Evolutionary conservation across 139 green algal genomes (phyloP).

Genomic region (Chlorella vulgaris): DNA sequence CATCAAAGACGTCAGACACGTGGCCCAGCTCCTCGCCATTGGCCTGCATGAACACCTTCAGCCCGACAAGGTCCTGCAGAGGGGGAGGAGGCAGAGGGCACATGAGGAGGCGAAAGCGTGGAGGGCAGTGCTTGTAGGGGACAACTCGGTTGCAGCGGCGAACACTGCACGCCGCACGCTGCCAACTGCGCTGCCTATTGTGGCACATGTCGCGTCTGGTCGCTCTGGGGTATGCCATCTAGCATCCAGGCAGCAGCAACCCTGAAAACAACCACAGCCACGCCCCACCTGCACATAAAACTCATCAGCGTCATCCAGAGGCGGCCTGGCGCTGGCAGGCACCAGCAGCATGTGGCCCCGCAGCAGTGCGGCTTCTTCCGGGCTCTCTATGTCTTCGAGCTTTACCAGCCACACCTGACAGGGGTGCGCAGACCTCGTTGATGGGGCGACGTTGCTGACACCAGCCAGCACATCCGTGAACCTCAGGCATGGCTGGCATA

Average conservation of each 20-base stretch:
- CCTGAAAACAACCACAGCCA: not conserved
- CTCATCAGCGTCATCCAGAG: conserved; percentile 58
- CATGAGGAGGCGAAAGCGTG: not conserved
- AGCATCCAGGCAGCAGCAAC: too few relatives aligned
- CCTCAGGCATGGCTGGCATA: too few relatives aligned
- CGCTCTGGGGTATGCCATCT: too few relatives aligned
- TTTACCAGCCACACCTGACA: conserved; percentile 57
- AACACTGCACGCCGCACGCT: too few relatives aligned
- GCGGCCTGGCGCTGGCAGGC: conserved; percentile 12
- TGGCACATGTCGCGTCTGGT: too few relatives aligned
- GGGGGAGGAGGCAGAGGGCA: not conserved
- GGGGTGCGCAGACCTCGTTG: not conserved
- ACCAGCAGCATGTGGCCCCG: conserved; percentile 49
- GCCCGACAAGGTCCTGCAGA: conserved; percentile 43
- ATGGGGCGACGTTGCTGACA: too few relatives aligned
- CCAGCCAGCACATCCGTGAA: too few relatives aligned
- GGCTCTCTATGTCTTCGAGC: conserved; percentile 44
- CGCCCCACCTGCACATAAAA: conserved; percentile 56
- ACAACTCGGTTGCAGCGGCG: too few relatives aligned
- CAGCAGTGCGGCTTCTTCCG: conserved; percentile 43
- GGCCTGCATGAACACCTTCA: conserved; percentile 38
- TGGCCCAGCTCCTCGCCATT: conserved; percentile 37
- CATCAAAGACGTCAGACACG: conserved; percentile 54
- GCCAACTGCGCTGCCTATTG: too few relatives aligned
- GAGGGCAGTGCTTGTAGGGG: too few relatives aligned